These are phyloP conservation scores for Mediolabrus comicus DNA, from an alignment of 108 stramenopile species.

Conservation along the genomic window DNA sequence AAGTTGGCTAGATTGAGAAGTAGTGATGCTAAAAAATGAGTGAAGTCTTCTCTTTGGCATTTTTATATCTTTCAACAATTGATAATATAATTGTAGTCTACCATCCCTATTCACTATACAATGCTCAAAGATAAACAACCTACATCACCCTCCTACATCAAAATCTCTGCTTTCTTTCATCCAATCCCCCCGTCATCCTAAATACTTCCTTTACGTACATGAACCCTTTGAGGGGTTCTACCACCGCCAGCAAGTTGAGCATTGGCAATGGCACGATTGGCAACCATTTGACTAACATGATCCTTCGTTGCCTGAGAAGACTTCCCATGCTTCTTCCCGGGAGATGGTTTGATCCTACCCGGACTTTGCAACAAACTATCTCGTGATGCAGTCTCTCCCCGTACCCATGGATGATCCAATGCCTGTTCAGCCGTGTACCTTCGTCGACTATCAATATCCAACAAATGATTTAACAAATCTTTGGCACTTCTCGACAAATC, in stretches of 20 bases:
- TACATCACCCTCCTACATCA: neutral
- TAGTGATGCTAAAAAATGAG: neutral
- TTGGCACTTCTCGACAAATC: conserved; percentile 89
- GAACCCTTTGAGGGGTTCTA: conserved; percentile 31
- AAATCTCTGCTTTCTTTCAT: neutral
- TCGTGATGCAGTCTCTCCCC: conserved; percentile 68
- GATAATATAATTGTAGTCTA: too few relatives aligned
- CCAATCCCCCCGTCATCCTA: neutral
- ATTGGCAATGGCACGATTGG: conserved; percentile 46
- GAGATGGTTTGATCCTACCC: conserved; percentile 68
- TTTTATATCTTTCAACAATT: too few relatives aligned
- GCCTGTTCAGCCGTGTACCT: conserved; percentile 95
- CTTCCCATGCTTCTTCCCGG: conserved; percentile 35
- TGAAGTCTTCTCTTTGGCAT: too few relatives aligned
- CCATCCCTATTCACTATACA: too few relatives aligned
- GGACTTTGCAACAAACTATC: conserved; percentile 81
- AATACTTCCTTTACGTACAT: conserved; percentile 37
- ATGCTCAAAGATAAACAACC: neutral
- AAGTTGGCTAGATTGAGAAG: neutral
- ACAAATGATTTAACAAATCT: conserved; percentile 86
- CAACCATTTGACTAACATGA: conserved; percentile 51
- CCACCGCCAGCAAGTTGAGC: conserved; percentile 42
- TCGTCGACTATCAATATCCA: conserved; percentile 82
- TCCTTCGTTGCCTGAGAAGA: conserved; percentile 41
- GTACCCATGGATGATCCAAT: conserved; percentile 95